Conservation (phyloP, 129 eudicot species). For the Silybum marianum region DNA sequence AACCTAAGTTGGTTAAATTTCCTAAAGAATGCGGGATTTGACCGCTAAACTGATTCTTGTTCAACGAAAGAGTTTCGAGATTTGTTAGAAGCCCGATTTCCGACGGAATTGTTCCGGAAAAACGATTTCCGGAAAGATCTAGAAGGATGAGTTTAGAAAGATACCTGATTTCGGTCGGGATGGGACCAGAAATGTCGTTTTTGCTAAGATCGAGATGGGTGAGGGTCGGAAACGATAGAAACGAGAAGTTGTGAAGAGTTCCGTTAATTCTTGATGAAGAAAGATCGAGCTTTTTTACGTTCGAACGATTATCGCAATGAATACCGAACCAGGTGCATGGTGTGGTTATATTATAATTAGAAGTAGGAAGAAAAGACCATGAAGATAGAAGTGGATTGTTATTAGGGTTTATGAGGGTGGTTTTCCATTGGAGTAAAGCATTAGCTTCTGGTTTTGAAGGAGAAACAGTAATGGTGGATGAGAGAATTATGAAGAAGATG, state of each 20-base stretch:
- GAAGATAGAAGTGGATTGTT: slow-evolving; percentile 30
- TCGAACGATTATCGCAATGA: slow-evolving; percentile 23
- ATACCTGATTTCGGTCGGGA: slow-evolving; percentile 29
- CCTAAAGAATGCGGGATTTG: slow-evolving; percentile 22
- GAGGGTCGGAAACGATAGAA: slow-evolving; percentile 29
- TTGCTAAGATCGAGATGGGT: slow-evolving; percentile 27
- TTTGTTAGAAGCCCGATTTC: slow-evolving; percentile 36
- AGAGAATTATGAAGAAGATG: not conserved
- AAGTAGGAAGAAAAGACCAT: slow-evolving; percentile 26
- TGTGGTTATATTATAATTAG: slow-evolving; percentile 13
- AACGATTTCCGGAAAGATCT: slow-evolving; percentile 38
- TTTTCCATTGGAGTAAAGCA: slow-evolving; percentile 33
- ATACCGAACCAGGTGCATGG: slow-evolving; percentile 52
- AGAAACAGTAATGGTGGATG: not conserved
- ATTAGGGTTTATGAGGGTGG: slow-evolving; percentile 29
- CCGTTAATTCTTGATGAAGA: slow-evolving; percentile 28
- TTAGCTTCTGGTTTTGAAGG: slow-evolving; percentile 27
- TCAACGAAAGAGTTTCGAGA: slow-evolving; percentile 20
- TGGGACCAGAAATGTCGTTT: slow-evolving; percentile 24
- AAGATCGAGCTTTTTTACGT: slow-evolving; percentile 28
- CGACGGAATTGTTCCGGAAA: slow-evolving; percentile 38
- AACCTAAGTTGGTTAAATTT: slow-evolving; percentile 10
- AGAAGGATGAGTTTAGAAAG: slow-evolving; percentile 40
- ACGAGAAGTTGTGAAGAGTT: slow-evolving; percentile 26
- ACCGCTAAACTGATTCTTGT: slow-evolving; percentile 6